A percentile compares a stretch with the other conserved stretches of the same genome.
Evolutionary conservation across 257 asterid genomes (phyloP).

Genomic region (Nicotiana knightiana): DNA sequence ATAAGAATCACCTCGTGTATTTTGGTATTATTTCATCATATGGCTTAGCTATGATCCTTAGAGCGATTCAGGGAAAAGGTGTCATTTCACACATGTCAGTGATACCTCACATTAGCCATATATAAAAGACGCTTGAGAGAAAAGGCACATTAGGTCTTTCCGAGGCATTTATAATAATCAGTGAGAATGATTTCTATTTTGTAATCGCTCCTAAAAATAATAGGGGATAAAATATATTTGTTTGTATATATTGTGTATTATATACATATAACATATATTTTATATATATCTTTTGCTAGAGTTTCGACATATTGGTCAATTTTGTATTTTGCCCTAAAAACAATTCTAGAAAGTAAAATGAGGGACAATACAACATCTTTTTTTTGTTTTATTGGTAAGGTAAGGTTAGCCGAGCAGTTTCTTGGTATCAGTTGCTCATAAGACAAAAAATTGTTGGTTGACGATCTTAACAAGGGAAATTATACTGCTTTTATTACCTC

Average conservation of each 20-base stretch:
- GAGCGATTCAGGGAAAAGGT: slow-evolving; percentile 12
- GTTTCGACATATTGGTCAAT: too few relatives aligned
- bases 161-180: slow-evolving; percentile 20
- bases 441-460: slow-evolving; percentile 22
- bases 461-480: slow-evolving; percentile 30
- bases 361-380: slow-evolving; percentile 25
- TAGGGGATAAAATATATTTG: too few relatives aligned
- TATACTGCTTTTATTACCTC: slow-evolving; percentile 21
- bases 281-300: too few relatives aligned
- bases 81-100: slow-evolving; percentile 20
- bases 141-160: slow-evolving; percentile 12
- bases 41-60: neutral
- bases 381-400: slow-evolving; percentile 19
- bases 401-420: slow-evolving; percentile 18
- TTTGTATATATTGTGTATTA: too few relatives aligned
- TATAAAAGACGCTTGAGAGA: too few relatives aligned
- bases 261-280: too few relatives aligned
- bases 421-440: slow-evolving; percentile 16
- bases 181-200: slow-evolving; percentile 19
- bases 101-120: slow-evolving; percentile 17
- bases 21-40: too few relatives aligned
- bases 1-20: too few relatives aligned
- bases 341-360: slow-evolving; percentile 30
- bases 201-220: too few relatives aligned
- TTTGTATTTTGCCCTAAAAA: neutral